phyloP scores from a whole-genome alignment of 1,284 basidiomycete species.

The Tranzscheliella williamsii region DNA sequence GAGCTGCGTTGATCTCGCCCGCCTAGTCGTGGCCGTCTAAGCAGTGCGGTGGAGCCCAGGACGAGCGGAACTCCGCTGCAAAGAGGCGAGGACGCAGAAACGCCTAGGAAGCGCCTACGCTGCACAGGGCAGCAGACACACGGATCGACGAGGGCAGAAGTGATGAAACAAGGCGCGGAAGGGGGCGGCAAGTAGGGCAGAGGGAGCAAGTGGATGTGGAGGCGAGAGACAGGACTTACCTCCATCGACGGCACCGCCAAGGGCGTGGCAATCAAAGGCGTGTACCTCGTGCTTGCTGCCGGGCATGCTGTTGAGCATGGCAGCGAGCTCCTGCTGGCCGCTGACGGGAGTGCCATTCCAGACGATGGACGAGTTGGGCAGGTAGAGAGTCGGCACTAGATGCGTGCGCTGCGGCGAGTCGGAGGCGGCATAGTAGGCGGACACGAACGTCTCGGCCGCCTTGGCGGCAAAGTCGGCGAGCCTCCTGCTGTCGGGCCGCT shows the following conservation, averaged over 20 bases:
- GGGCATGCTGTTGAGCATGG: slow-evolving; percentile 54
- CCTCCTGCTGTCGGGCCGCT: slow-evolving; percentile 22
- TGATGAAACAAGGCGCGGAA: neutral
- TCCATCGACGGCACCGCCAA: slow-evolving; percentile 45
- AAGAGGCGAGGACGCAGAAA: no score
- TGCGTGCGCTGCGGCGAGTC: slow-evolving; percentile 54
- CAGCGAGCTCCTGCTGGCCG: slow-evolving; percentile 43
- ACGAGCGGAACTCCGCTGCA: no score
- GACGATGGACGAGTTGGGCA: slow-evolving; percentile 53
- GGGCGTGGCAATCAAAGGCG: slow-evolving; percentile 54
- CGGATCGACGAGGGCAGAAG: no score
- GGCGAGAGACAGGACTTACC: slow-evolving; percentile 13
- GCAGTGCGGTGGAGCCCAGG: no score
- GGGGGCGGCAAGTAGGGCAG: no score
- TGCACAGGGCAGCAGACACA: no score
- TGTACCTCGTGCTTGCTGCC: slow-evolving; percentile 58
- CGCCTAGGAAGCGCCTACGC: no score
- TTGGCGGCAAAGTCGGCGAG: slow-evolving; percentile 51
- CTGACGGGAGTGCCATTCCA: slow-evolving; percentile 60
- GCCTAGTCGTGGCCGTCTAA: no score
- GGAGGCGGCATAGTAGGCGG: slow-evolving; percentile 58
- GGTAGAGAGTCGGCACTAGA: slow-evolving; percentile 55
- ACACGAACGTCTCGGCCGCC: slow-evolving; percentile 56
- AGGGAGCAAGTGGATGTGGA: no score
- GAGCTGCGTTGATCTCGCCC: no score